Evolutionary conservation across 805 yeast genomes (phyloP).

Genomic region (Hanseniaspora meyeri): DNA sequence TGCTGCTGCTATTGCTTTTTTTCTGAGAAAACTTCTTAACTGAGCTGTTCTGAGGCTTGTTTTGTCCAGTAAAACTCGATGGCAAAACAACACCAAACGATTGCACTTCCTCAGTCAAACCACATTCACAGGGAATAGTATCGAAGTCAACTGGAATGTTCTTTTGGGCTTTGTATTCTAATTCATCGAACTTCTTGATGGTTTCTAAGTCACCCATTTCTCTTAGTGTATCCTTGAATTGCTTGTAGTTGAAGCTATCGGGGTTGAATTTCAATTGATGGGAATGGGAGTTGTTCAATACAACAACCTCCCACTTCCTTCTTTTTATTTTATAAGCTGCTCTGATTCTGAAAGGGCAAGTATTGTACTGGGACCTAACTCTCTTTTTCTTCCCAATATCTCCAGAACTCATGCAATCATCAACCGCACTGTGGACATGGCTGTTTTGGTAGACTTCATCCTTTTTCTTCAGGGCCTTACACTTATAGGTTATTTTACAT

Average conservation of each 20-base stretch:
- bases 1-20: neutral
- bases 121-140: constrained; percentile 29
- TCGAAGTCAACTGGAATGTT: constrained; percentile 26
- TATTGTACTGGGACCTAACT: constrained; percentile 27
- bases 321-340: constrained; percentile 47
- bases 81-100: constrained; percentile 28
- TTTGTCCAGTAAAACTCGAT: constrained; percentile 16
- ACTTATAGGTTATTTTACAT: constrained; percentile 48
- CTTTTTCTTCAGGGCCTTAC: constrained; percentile 32
- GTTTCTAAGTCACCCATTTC: constrained; percentile 25
- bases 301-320: constrained; percentile 46
- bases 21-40: constrained; percentile 1
- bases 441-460: constrained; percentile 13
- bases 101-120: constrained; percentile 28
- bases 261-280: constrained; percentile 35
- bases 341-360: constrained; percentile 54
- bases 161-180: constrained; percentile 25
- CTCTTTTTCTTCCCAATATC: constrained; percentile 19
- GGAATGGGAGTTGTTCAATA: constrained; percentile 48
- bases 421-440: constrained; percentile 10
- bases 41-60: constrained; percentile 6
- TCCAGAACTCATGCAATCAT: neutral
- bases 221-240: constrained; percentile 24
- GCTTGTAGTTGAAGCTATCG: constrained; percentile 27
- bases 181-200: constrained; percentile 27